Evolutionary conservation across 2,329 filamentous ascomycete genomes (phyloP).

Genomic region (Diaporthe destruens): DNA sequence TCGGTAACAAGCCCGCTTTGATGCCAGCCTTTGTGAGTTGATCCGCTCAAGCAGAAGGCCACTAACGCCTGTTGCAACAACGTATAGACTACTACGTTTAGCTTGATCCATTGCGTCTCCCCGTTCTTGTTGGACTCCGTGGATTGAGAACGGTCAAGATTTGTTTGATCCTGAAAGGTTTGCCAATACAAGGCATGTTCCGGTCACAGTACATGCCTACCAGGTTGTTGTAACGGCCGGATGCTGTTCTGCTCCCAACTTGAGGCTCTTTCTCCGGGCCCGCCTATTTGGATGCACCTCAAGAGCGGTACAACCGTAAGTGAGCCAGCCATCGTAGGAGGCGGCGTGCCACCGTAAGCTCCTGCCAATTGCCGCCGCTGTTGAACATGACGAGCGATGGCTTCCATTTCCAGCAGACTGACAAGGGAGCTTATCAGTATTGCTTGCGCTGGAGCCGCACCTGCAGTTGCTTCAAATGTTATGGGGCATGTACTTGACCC

Average conservation of each 20-base stretch:
- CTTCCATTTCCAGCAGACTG: conserved; percentile 3
- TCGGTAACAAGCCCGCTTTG: conserved; percentile 87
- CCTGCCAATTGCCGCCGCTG: neutral
- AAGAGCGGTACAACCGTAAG: neutral
- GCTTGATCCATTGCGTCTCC: conserved; percentile 71
- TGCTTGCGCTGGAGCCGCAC: neutral
- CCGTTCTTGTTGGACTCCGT: conserved; percentile 71
- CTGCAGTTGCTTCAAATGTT: conserved; percentile 20
- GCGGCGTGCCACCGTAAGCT: neutral
- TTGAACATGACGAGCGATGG: conserved; percentile 16
- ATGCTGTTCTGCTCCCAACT: conserved; percentile 80
- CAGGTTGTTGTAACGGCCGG: conserved; percentile 91
- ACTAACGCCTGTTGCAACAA: conserved; percentile 90
- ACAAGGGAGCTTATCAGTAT: neutral
- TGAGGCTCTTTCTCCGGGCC: conserved; percentile 53
- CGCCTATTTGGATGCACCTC: neutral
- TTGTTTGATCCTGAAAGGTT: conserved; percentile 94
- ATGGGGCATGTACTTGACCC: conserved; percentile 1
- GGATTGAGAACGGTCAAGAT: conserved; percentile 95
- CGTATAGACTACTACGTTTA: conserved; percentile 82
- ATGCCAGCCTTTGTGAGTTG: conserved; percentile 85
- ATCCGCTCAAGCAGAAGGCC: conserved; percentile 80
- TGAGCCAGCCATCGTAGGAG: neutral
- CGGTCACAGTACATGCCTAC: conserved; percentile 95
- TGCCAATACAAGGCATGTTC: conserved; percentile 90